Base-by-base conservation (phyloP, 306 rosid genomes). In the Chamaecrista fasciculata region DNA sequence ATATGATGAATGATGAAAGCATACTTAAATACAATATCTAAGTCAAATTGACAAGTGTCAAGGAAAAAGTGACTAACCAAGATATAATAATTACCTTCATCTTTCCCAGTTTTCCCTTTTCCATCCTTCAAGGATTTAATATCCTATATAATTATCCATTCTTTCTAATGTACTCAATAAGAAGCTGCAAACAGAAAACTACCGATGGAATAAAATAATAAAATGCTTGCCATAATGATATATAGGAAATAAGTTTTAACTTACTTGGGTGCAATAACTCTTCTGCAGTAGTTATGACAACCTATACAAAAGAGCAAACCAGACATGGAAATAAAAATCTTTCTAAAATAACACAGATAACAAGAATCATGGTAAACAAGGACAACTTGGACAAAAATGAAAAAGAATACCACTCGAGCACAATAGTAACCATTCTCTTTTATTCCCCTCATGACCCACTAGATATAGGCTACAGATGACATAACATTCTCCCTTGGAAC, bases 211-310 rank as follows among this genome's bases (percentile, higher is more conserved):
- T n/a, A n/a, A n/a, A n/a, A n/a, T n/a, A n/a, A n/a, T n/a, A n/a
- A n/a, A n/a, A n/a, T n/a, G n/a, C n/a, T n/a, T n/a, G n/a, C n/a
- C n/a, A n/a, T n/a, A n/a, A n/a, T n/a, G n/a, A n/a, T n/a, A 44
- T 28, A n/a, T 11, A 8, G 67, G 44, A 67, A 66, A 48, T 33
- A 69, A 49, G 51, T 26, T 78, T 52, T 37, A 72, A 84, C 98
- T 92, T 85, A 92, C 98, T 89, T 74, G 83, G 85, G 69, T 70
- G 67, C 64, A 19, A 70, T 50, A 24, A 59, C 68, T 53, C 49
- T 49, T 56, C 79, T 51, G 75, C 71, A 56, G 40, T 42, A 36
- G 69, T 42, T n/a, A 72, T 62, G 74, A 55, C 63, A 70, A 84
- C 86, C 96, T 84, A 62, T 84, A 66, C 37, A 18, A 74, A 76